These are phyloP conservation scores for Coniophora puteana DNA, from an alignment of 1,284 basidiomycete genomes.

Conservation along the genomic window DNA sequence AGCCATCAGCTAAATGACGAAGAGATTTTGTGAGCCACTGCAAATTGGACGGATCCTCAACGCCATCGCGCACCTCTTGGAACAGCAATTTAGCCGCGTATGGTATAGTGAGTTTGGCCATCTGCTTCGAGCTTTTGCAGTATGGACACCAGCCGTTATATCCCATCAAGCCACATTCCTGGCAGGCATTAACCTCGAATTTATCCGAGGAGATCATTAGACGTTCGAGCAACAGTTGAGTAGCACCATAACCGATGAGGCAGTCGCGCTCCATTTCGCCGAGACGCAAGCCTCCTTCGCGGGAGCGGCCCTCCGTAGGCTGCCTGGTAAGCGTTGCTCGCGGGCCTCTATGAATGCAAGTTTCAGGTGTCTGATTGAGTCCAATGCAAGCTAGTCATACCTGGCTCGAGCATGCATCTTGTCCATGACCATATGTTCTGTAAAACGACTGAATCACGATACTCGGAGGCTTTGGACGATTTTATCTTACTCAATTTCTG, in stretches of 20 bases:
- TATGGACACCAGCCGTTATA: conserved; percentile 96
- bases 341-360: conserved; percentile 65
- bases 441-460: conserved; percentile 19
- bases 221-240: conserved; percentile 92
- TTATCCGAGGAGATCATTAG: conserved; percentile 98
- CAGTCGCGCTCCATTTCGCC: conserved; percentile 99
- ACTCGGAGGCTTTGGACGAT: not conserved
- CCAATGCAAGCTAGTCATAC: conserved; percentile 37
- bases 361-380: conserved; percentile 4
- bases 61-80: conserved; percentile 93
- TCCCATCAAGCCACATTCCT: conserved; percentile 93
- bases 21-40: conserved; percentile 5
- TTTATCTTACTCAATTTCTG: conserved; percentile 74
- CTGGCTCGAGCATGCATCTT: conserved; percentile 99
- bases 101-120: conserved; percentile 96
- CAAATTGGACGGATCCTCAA: conserved; percentile 5
- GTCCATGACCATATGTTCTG: conserved; percentile 98
- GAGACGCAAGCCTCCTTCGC: conserved; percentile 94
- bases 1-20: conserved; percentile 82
- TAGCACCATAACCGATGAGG: conserved; percentile 93
- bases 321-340: conserved; percentile 96
- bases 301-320: conserved; percentile 96
- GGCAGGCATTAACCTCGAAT: conserved; percentile 96
- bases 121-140: conserved; percentile 95
- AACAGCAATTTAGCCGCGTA: conserved; percentile 97